phyloP scores from a whole-genome alignment of 352 stramenopile genomes.

The Thalassiosira exigua region DNA sequence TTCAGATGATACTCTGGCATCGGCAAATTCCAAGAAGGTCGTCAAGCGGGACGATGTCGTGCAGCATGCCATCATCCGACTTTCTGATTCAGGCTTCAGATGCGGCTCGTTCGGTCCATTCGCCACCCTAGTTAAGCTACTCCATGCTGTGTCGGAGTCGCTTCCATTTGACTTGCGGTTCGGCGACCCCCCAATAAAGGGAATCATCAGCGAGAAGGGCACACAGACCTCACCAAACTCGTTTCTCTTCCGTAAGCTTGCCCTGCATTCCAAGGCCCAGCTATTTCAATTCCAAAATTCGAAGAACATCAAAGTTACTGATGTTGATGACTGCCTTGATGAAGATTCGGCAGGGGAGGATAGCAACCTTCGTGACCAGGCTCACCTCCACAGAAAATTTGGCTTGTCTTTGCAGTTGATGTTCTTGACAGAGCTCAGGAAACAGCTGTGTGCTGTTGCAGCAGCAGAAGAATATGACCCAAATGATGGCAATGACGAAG shows the following conservation, averaged over 20 bases:
- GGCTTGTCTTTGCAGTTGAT: slow-evolving; percentile 77
- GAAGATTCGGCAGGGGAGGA: slow-evolving; percentile 1
- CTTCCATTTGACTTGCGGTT: slow-evolving; percentile 84
- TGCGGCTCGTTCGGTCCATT: slow-evolving; percentile 87
- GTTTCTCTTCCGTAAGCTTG: slow-evolving; percentile 78
- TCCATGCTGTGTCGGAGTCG: slow-evolving; percentile 81
- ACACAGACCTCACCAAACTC: slow-evolving; percentile 79
- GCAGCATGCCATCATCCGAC: slow-evolving; percentile 85
- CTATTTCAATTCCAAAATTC: slow-evolving; percentile 49
- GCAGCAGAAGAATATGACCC: slow-evolving; percentile 51
- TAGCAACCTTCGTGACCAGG: slow-evolving; percentile 1
- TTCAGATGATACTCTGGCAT: slow-evolving; percentile 42
- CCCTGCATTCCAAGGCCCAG: slow-evolving; percentile 61
- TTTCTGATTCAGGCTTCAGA: slow-evolving; percentile 83
- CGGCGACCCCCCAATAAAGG: slow-evolving; percentile 76
- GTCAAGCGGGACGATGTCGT: slow-evolving; percentile 82
- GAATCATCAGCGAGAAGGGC: slow-evolving; percentile 78
- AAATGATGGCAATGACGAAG: slow-evolving; percentile 32
- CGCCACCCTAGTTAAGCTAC: slow-evolving; percentile 75
- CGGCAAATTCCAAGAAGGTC: slow-evolving; percentile 49
- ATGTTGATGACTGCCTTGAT: slow-evolving; percentile 44
- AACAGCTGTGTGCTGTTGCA: slow-evolving; percentile 74
- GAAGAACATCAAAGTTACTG: slow-evolving; percentile 27
- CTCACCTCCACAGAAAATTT: slow-evolving; percentile 55
- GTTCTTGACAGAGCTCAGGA: slow-evolving; percentile 71